Evolutionary conservation across 208 protist genomes (phyloP).

Genomic region (Leishmania braziliensis): DNA sequence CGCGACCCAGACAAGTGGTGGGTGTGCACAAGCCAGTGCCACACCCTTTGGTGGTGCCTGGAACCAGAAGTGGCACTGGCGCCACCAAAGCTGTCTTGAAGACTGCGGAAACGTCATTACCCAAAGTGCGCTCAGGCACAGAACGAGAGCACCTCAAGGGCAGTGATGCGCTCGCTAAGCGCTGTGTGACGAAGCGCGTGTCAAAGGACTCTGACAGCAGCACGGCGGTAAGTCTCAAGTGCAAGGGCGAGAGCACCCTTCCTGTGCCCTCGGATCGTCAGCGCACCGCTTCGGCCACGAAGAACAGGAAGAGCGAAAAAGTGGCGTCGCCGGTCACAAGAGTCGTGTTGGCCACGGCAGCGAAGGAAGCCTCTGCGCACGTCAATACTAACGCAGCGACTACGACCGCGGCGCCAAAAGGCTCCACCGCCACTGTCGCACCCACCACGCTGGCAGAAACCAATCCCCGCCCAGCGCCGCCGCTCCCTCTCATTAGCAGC

Average conservation of each 20-base stretch:
- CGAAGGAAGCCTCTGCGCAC: not conserved
- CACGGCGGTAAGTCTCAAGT: not conserved
- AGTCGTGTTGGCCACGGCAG: not conserved
- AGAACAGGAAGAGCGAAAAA: not conserved
- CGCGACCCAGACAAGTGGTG: not conserved
- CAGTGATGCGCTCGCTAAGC: not conserved
- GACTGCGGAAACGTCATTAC: not conserved
- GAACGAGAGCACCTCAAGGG: not conserved
- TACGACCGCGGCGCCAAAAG: not conserved
- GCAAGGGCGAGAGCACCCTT: not conserved
- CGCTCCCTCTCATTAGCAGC: slow-evolving; percentile 4
- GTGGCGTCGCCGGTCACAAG: not conserved
- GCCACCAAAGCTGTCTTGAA: not conserved
- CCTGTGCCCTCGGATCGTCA: no score
- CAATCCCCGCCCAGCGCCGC: not conserved
- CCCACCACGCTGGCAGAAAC: not conserved
- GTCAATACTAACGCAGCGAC: not conserved
- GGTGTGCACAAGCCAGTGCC: not conserved
- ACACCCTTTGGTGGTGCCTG: no score
- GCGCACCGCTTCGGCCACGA: not conserved
- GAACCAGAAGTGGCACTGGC: not conserved
- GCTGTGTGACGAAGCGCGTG: not conserved
- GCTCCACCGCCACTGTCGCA: not conserved
- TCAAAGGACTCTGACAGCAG: not conserved
- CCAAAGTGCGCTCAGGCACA: not conserved